These are phyloP conservation scores for Diplodia scrobiculata DNA, from an alignment of 2,329 filamentous ascomycete species.

Conservation along the genomic window DNA sequence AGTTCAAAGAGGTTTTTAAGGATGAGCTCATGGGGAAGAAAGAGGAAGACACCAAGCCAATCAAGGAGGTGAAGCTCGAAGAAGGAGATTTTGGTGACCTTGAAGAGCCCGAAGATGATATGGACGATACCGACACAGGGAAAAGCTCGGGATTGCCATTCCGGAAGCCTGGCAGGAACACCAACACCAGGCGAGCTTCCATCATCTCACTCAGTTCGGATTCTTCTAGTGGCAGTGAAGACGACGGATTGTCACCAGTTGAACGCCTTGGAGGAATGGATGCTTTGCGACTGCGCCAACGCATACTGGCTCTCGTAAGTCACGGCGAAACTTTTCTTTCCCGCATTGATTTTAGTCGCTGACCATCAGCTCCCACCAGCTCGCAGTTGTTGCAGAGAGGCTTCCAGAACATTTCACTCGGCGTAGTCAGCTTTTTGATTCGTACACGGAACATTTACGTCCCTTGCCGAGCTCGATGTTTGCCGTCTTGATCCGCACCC, in stretches of 20 bases:
- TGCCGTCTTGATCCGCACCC: conserved; percentile 56
- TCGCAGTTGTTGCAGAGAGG: conserved; percentile 38
- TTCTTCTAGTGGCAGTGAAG: not conserved
- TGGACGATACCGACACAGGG: conserved; percentile 18
- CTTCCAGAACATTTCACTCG: conserved; percentile 53
- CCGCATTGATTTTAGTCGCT: not conserved
- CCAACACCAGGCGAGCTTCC: not conserved
- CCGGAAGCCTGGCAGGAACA: not conserved
- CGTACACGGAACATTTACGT: conserved; percentile 60
- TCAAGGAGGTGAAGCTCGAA: conserved; percentile 23
- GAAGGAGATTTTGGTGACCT: conserved; percentile 27
- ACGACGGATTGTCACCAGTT: conserved; percentile 32
- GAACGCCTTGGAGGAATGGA: conserved; percentile 50
- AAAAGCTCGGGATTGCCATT: not conserved
- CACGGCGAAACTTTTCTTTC: not conserved
- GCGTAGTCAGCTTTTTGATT: conserved; percentile 61
- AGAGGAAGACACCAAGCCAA: conserved; percentile 34
- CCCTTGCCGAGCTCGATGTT: conserved; percentile 63
- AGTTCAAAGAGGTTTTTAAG: conserved; percentile 68
- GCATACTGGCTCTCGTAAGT: conserved; percentile 61
- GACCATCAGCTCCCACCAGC: not conserved
- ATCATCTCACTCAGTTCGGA: conserved; percentile 16
- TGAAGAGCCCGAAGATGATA: conserved; percentile 28
- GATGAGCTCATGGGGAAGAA: conserved; percentile 61
- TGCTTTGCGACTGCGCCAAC: conserved; percentile 63